These are phyloP conservation scores for Solanum rostratum DNA, from an alignment of 257 asterid genomes.

Conservation along the genomic window DNA sequence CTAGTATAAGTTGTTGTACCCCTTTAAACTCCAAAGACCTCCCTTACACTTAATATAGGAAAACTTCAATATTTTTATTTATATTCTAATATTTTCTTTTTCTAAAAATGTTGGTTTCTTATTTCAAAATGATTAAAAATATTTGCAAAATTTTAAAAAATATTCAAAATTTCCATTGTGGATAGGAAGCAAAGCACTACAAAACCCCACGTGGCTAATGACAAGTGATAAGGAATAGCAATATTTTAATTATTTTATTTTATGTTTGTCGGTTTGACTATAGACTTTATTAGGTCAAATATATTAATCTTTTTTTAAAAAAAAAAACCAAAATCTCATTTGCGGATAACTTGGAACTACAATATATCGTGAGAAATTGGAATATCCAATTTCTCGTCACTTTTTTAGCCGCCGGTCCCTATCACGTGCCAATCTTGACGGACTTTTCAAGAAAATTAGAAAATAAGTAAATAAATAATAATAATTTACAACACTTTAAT, in stretches of 20 bases:
- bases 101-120: not conserved
- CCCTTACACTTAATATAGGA: not conserved
- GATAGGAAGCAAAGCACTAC: not conserved
- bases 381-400: not conserved
- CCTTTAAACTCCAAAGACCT: not conserved
- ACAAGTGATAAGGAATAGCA: not conserved
- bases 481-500: not conserved
- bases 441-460: not conserved
- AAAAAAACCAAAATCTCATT: not conserved
- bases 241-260: not conserved
- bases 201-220: not conserved
- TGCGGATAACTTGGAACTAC: constrained; percentile 6
- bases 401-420: constrained; percentile 10
- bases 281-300: not conserved
- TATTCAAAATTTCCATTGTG: not conserved
- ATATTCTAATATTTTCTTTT: not conserved
- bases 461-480: not conserved
- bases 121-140: not conserved
- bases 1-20: not conserved
- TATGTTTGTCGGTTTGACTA: not conserved
- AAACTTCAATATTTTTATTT: not conserved
- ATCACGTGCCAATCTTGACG: constrained; percentile 12
- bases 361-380: not conserved
- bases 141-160: not conserved
- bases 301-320: not conserved